phyloP scores from a whole-genome alignment of 768 basidiomycete genomes.

The Crepidotus variabilis region DNA sequence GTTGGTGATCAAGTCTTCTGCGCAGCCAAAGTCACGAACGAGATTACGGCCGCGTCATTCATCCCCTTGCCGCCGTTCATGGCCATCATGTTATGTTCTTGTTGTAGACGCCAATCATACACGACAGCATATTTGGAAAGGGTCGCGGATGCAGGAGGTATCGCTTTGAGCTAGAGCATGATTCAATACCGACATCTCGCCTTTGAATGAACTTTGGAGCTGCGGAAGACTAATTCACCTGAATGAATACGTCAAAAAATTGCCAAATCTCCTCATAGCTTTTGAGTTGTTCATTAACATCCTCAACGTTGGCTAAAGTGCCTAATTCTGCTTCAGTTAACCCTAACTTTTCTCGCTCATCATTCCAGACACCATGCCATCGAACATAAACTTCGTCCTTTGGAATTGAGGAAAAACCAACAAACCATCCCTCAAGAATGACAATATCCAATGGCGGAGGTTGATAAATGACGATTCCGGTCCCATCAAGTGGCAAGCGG shows the following conservation, averaged over 20 bases:
- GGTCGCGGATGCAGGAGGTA: slow-evolving; percentile 18
- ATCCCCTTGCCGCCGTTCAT: slow-evolving; percentile 84
- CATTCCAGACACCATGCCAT: slow-evolving; percentile 47
- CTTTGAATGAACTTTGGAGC: neutral
- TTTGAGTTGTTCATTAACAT: slow-evolving; percentile 59
- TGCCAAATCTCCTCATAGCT: slow-evolving; percentile 68
- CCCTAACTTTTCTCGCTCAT: slow-evolving; percentile 32
- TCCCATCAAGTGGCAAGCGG: slow-evolving; percentile 44
- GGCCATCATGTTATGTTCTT: slow-evolving; percentile 88
- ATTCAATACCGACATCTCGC: neutral
- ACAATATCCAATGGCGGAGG: slow-evolving; percentile 63
- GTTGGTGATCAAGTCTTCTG: neutral
- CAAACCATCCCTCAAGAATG: slow-evolving; percentile 94
- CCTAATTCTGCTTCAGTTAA: slow-evolving; percentile 33
- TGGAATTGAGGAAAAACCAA: slow-evolving; percentile 74
- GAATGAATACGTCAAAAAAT: slow-evolving; percentile 69
- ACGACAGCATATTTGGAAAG: slow-evolving; percentile 47
- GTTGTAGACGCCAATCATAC: slow-evolving; percentile 86
- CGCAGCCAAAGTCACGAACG: slow-evolving; percentile 35
- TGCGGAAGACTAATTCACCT: slow-evolving; percentile 39
- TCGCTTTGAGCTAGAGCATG: slow-evolving; percentile 25
- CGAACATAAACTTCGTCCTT: slow-evolving; percentile 44
- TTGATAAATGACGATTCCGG: slow-evolving; percentile 39
- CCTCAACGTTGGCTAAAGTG: slow-evolving; percentile 49
- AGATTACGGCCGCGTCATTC: slow-evolving; percentile 73